These are phyloP conservation scores for Kodamaea sp. DNA, from an alignment of 1,139 yeast genomes.

Conservation along the genomic window DNA sequence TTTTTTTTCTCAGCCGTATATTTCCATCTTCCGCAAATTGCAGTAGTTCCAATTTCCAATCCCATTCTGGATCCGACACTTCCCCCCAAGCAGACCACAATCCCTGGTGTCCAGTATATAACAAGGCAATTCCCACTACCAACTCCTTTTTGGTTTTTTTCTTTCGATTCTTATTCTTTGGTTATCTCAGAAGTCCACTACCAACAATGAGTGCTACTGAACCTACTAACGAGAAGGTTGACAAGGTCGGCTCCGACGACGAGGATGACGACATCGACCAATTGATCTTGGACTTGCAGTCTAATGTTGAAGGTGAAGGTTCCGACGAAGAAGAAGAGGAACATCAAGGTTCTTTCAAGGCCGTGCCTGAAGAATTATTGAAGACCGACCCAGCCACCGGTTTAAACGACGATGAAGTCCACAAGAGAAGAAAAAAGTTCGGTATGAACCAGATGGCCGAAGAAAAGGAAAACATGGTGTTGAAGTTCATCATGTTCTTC, in stretches of 20 bases:
- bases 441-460: slow-evolving; percentile 96
- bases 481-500: slow-evolving; percentile 89
- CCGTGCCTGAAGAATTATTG: slow-evolving; percentile 86
- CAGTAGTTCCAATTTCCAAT: too few species aligned
- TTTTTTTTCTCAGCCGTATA: too few species aligned
- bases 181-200: slow-evolving; percentile 4
- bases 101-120: too few species aligned
- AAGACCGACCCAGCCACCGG: slow-evolving; percentile 86
- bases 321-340: slow-evolving; percentile 57
- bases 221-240: slow-evolving; percentile 52
- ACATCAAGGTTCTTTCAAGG: slow-evolving; percentile 48
- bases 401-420: slow-evolving; percentile 78
- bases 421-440: slow-evolving; percentile 86
- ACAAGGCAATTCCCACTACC: too few species aligned
- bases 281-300: slow-evolving; percentile 85
- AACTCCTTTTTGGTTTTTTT: slow-evolving; percentile 5
- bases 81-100: too few species aligned
- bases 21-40: too few species aligned
- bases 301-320: slow-evolving; percentile 53
- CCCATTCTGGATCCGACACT: too few species aligned
- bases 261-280: slow-evolving; percentile 88
- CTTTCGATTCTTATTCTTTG: slow-evolving; percentile 12
- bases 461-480: slow-evolving; percentile 78
- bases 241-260: slow-evolving; percentile 55
- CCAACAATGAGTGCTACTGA: slow-evolving; percentile 48